Evolutionary conservation across 208 protist genomes (phyloP).

Genomic region (Acanthamoeba culbertsoni): DNA sequence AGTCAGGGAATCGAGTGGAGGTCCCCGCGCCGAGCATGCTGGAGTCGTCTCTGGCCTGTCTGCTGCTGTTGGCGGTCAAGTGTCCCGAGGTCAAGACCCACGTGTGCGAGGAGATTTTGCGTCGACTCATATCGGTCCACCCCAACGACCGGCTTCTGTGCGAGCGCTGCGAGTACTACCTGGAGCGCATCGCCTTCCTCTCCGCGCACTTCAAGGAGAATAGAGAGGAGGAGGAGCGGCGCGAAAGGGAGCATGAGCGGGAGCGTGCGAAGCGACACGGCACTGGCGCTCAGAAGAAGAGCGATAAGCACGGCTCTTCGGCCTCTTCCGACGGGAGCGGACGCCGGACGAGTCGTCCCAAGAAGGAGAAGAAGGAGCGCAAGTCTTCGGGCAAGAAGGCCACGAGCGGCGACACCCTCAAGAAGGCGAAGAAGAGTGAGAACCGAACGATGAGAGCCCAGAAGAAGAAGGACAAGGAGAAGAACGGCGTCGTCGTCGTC

Average conservation of each 20-base stretch:
- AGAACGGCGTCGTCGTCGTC: not conserved
- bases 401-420: not conserved
- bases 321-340: not conserved
- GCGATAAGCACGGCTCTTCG: not conserved
- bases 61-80: constrained; percentile 12
- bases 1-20: not conserved
- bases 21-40: not conserved
- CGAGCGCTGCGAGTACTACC: constrained; percentile 26
- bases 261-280: not conserved
- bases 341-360: not conserved
- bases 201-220: constrained; percentile 1
- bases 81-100: not conserved
- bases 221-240: not conserved
- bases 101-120: constrained; percentile 33
- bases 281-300: not conserved
- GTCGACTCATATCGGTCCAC: not conserved
- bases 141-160: not conserved
- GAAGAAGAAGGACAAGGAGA: not conserved
- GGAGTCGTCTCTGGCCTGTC: not conserved
- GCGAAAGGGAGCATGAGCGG: not conserved
- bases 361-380: not conserved
- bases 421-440: not conserved
- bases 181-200: not conserved
- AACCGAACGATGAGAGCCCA: not conserved
- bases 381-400: not conserved